Conservation (phyloP, 2,329 filamentous ascomycete genomes). For the Fusarium brevicatenulatum region DNA sequence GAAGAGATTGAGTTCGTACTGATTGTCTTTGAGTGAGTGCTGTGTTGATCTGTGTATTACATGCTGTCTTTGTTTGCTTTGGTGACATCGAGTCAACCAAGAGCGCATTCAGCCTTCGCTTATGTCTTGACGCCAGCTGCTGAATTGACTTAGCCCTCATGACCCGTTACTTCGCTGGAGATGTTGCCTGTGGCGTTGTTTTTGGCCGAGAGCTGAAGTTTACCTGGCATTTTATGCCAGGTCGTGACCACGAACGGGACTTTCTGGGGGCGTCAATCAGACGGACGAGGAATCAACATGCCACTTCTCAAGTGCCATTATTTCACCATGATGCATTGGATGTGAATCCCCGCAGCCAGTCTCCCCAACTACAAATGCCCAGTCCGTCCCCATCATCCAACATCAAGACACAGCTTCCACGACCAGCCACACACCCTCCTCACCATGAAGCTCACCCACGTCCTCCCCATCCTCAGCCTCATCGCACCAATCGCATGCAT, state of each 20-base stretch:
- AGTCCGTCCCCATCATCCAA: not conserved
- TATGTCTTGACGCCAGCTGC: not conserved
- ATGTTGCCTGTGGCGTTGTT: not conserved
- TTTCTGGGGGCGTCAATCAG: not conserved
- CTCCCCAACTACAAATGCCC: not conserved
- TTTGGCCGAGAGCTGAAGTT: not conserved
- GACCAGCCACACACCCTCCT: not conserved
- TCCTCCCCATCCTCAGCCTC: not conserved
- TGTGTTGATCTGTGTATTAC: not conserved
- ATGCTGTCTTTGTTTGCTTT: not conserved
- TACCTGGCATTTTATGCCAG: not conserved
- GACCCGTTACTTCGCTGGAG: not conserved
- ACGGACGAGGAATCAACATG: not conserved
- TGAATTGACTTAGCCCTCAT: not conserved
- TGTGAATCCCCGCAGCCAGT: not conserved
- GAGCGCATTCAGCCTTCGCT: too few relatives aligned
- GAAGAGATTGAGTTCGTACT: slow-evolving; percentile 1
- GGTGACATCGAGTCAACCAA: not conserved
- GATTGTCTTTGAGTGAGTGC: not conserved
- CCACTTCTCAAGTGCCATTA: not conserved
- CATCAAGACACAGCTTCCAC: not conserved
- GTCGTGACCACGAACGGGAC: not conserved
- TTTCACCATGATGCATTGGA: not conserved
- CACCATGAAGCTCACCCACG: not conserved
- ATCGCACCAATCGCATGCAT: not conserved